phyloP scores from a whole-genome alignment of 208 protist genomes.

The Leishmania turanica region DNA sequence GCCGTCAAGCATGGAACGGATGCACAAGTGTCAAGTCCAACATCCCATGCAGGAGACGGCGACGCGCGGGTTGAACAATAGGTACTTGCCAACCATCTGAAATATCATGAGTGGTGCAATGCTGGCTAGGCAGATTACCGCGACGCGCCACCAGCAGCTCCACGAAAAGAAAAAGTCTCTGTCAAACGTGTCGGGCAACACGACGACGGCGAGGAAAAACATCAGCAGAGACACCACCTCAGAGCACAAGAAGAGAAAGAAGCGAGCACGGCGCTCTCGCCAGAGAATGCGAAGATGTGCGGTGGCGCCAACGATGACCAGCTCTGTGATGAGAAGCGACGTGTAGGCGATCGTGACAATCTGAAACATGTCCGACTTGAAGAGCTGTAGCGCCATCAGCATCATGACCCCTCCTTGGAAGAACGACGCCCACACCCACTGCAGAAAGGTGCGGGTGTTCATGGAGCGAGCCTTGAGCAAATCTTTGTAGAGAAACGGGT shows the following conservation, averaged over 20 bases:
- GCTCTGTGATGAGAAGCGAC: conserved; percentile 97
- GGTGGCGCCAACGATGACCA: conserved; percentile 95
- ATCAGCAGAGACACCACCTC: conserved; percentile 89
- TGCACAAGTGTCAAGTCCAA: not conserved
- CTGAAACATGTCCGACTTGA: conserved; percentile 94
- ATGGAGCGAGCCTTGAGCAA: conserved; percentile 95
- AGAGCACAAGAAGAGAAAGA: conserved; percentile 86
- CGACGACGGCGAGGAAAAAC: conserved; percentile 92
- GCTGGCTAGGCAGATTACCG: conserved; percentile 78
- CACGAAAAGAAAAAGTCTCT: conserved; percentile 92
- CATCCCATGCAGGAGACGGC: conserved; percentile 29
- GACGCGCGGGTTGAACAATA: conserved; percentile 51
- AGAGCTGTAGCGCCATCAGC: conserved; percentile 94
- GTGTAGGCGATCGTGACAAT: conserved; percentile 98
- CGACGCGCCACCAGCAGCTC: conserved; percentile 89
- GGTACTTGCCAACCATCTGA: conserved; percentile 44
- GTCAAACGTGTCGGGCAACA: conserved; percentile 94
- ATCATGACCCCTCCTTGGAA: conserved; percentile 97
- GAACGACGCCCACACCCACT: conserved; percentile 86
- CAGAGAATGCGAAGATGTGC: conserved; percentile 92
- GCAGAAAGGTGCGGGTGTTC: conserved; percentile 83
- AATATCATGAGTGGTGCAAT: conserved; percentile 66
- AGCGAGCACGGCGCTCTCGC: conserved; percentile 65
- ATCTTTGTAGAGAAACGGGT: conserved; percentile 98
- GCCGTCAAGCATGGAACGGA: not conserved